Percentiles rank a stretch among this genome's conserved stretches.
These are phyloP conservation scores for Suhomyces prunicola DNA, from an alignment of 805 yeast species.

Conservation along the genomic window DNA sequence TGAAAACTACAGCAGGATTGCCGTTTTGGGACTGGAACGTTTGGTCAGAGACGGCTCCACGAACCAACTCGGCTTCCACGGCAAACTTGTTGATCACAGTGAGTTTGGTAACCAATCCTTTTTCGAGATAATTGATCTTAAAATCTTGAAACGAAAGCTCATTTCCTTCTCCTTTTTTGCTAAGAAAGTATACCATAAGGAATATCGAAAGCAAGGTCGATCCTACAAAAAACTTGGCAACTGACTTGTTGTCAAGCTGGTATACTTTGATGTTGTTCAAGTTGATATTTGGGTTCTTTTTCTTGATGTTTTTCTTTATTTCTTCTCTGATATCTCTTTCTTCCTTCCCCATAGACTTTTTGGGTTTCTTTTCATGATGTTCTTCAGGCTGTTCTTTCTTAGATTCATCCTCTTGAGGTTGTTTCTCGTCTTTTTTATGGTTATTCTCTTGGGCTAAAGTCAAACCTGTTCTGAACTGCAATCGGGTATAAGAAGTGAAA, in stretches of 20 bases:
- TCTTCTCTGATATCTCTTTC: slow-evolving; percentile 36
- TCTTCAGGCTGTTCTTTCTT: background rate
- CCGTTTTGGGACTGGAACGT: slow-evolving; percentile 37
- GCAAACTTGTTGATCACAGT: slow-evolving; percentile 68
- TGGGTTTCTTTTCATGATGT: slow-evolving; percentile 2
- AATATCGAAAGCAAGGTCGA: slow-evolving; percentile 19
- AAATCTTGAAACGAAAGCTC: slow-evolving; percentile 74
- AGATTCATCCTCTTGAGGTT: background rate
- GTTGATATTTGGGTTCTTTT: slow-evolving; percentile 26
- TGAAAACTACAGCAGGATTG: slow-evolving; percentile 58
- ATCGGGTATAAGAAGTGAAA: background rate
- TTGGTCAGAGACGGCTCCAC: slow-evolving; percentile 41
- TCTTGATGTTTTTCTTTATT: slow-evolving; percentile 27
- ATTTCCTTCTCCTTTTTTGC: slow-evolving; percentile 16
- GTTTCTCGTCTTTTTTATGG: background rate
- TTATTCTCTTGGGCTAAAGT: background rate
- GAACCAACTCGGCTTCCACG: slow-evolving; percentile 66
- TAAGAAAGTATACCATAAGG: slow-evolving; percentile 16
- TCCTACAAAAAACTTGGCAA: slow-evolving; percentile 7
- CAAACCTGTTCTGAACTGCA: background rate
- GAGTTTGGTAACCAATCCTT: slow-evolving; percentile 72
- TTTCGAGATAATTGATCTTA: slow-evolving; percentile 70
- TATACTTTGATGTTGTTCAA: slow-evolving; percentile 30
- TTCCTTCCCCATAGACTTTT: slow-evolving; percentile 16
- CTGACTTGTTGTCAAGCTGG: slow-evolving; percentile 15